phyloP scores from a whole-genome alignment of 345 rosid species.

The Pistacia integerrima region DNA sequence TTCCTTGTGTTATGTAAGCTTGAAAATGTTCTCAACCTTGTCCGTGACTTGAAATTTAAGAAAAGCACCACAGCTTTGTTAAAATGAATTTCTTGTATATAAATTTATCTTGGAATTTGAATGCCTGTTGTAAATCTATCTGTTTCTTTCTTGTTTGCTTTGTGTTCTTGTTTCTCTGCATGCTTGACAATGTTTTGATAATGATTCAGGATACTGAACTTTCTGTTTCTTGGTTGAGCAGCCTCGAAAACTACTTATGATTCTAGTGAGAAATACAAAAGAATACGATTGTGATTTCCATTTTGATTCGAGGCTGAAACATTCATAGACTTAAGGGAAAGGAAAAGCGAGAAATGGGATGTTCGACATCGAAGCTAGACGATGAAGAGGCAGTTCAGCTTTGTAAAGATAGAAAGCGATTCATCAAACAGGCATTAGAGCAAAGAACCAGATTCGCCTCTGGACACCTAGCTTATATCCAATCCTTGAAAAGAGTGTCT shows the following conservation, averaged over 20 bases:
- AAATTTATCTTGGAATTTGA: not conserved
- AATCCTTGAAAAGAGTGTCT: slow-evolving; percentile 80
- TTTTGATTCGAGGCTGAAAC: slow-evolving; percentile 32
- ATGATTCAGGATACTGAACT: not conserved
- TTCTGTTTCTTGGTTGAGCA: slow-evolving; percentile 28
- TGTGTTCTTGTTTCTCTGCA: slow-evolving; percentile 11
- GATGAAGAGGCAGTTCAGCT: slow-evolving; percentile 96
- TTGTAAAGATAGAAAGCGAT: slow-evolving; percentile 83
- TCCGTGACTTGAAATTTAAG: slow-evolving; percentile 40
- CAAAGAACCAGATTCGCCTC: slow-evolving; percentile 81
- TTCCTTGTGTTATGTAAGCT: slow-evolving; percentile 16
- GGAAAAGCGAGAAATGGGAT: slow-evolving; percentile 66
- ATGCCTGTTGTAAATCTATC: slow-evolving; percentile 1
- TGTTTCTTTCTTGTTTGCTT: slow-evolving; percentile 7
- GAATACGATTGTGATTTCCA: slow-evolving; percentile 20
- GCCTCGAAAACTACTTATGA: slow-evolving; percentile 40
- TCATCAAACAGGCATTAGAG: slow-evolving; percentile 90
- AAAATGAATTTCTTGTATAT: slow-evolving; percentile 12
- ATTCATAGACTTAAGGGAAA: slow-evolving; percentile 19
- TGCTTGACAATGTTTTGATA: slow-evolving; percentile 11
- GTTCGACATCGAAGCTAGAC: slow-evolving; percentile 83
- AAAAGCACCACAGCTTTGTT: slow-evolving; percentile 34
- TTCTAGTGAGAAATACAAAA: slow-evolving; percentile 29
- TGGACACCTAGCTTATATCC: slow-evolving; percentile 76
- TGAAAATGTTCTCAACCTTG: slow-evolving; percentile 14